Conservation (phyloP, 2,329 filamentous ascomycete genomes). For the Phaeophleospora eucalypticola region DNA sequence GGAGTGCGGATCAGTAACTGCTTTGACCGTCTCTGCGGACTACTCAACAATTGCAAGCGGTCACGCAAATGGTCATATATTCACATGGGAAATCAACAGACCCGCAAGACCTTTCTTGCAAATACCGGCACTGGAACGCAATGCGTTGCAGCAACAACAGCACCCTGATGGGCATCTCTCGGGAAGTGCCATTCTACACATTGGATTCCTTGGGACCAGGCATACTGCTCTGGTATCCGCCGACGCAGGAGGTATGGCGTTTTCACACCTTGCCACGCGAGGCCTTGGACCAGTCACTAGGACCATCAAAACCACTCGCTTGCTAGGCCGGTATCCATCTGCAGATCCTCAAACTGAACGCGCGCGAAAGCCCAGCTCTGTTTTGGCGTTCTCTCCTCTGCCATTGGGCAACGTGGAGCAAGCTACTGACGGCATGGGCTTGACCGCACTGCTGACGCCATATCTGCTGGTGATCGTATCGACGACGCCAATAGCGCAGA, state of each 20-base stretch:
- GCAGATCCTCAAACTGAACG: slow-evolving; percentile 59
- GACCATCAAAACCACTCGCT: slow-evolving; percentile 81
- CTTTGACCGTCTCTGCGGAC: slow-evolving; percentile 87
- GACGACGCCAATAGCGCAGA: slow-evolving; percentile 92
- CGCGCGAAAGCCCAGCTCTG: slow-evolving; percentile 83
- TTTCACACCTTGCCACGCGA: slow-evolving; percentile 90
- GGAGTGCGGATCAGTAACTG: slow-evolving; percentile 82
- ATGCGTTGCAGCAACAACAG: slow-evolving; percentile 57
- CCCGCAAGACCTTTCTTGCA: slow-evolving; percentile 84
- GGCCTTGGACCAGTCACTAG: slow-evolving; percentile 83
- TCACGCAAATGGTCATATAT: slow-evolving; percentile 85
- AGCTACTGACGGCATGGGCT: slow-evolving; percentile 76
- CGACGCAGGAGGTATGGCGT: slow-evolving; percentile 93
- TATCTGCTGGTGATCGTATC: slow-evolving; percentile 96
- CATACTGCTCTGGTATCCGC: slow-evolving; percentile 94
- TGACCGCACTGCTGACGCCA: slow-evolving; percentile 93
- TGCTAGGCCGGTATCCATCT: slow-evolving; percentile 85
- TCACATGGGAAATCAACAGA: slow-evolving; percentile 89
- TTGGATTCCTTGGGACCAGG: slow-evolving; percentile 91
- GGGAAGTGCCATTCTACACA: slow-evolving; percentile 73
- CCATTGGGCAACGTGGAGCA: slow-evolving; percentile 93
- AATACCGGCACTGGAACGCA: slow-evolving; percentile 70
- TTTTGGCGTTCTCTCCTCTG: slow-evolving; percentile 83
- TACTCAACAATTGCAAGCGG: slow-evolving; percentile 88
- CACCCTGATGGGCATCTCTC: slow-evolving; percentile 78